Evolutionary conservation across 495 filamentous ascomycete species (phyloP).

Genomic region (Aspergillus sclerotiicarbonarius): DNA sequence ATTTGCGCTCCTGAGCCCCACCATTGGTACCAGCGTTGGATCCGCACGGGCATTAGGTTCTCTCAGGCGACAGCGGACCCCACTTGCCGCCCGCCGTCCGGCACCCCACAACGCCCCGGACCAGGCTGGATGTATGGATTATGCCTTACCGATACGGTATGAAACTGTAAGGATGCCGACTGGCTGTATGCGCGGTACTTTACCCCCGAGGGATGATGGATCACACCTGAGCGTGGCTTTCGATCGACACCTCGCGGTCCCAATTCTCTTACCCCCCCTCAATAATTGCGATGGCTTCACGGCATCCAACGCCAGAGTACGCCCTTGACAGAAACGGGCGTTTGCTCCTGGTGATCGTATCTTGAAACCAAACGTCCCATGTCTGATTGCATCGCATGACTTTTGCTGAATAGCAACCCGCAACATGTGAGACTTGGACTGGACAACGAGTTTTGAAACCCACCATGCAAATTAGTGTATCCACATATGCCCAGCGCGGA

Average conservation of each 20-base stretch:
- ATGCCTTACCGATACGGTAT: background rate
- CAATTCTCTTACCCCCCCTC: background rate
- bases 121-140: background rate
- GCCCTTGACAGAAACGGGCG: background rate
- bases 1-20: too few relatives aligned
- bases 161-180: background rate
- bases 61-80: background rate
- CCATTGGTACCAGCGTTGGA: background rate
- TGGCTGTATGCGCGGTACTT: background rate
- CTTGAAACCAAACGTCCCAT: background rate
- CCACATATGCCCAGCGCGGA: background rate
- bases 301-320: background rate
- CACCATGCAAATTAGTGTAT: background rate
- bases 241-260: background rate
- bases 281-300: background rate
- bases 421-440: background rate
- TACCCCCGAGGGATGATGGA: background rate
- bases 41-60: background rate
- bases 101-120: background rate
- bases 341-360: background rate
- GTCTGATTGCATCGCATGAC: background rate
- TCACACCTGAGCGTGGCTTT: background rate
- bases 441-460: background rate
- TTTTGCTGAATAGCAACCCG: background rate
- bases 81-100: background rate